Conservation (phyloP, 1,139 yeast species). For the Ogataea hybrid region DNA sequence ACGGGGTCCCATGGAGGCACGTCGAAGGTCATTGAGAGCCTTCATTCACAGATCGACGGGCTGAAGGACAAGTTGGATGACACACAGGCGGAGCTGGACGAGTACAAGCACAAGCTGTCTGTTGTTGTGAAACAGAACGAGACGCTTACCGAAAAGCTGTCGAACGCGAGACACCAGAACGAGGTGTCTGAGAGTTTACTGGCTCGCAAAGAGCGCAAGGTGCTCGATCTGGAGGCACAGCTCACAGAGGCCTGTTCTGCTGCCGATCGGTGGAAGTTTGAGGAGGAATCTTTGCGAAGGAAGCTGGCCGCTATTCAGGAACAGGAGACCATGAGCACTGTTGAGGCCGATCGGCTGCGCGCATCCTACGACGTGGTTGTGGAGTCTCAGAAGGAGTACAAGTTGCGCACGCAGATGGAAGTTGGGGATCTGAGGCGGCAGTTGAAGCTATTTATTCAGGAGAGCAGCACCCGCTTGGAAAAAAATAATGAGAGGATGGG, state of each 20-base stretch:
- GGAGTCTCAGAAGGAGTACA: slow-evolving; percentile 56
- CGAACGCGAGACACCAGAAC: slow-evolving; percentile 68
- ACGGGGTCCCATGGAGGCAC: slow-evolving; percentile 18
- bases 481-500: slow-evolving; percentile 34
- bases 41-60: slow-evolving; percentile 30
- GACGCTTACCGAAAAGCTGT: slow-evolving; percentile 61
- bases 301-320: slow-evolving; percentile 49
- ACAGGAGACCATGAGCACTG: slow-evolving; percentile 44
- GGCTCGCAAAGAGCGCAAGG: slow-evolving; percentile 62
- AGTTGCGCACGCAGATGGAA: slow-evolving; percentile 46
- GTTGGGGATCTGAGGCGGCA: slow-evolving; percentile 31
- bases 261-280: slow-evolving; percentile 46
- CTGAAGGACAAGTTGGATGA: slow-evolving; percentile 32
- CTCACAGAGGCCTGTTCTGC: slow-evolving; percentile 44
- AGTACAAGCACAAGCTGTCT: slow-evolving; percentile 48
- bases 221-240: slow-evolving; percentile 59
- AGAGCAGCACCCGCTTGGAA: slow-evolving; percentile 36
- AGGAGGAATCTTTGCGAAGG: slow-evolving; percentile 47
- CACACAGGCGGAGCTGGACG: slow-evolving; percentile 52
- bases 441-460: slow-evolving; percentile 40
- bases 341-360: slow-evolving; percentile 57
- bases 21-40: slow-evolving; percentile 31
- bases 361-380: slow-evolving; percentile 62
- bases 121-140: slow-evolving; percentile 51
- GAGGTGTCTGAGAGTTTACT: slow-evolving; percentile 63